Base-by-base conservation (phyloP, 108 stramenopile genomes). In the Skeletonema menzelii region DNA sequence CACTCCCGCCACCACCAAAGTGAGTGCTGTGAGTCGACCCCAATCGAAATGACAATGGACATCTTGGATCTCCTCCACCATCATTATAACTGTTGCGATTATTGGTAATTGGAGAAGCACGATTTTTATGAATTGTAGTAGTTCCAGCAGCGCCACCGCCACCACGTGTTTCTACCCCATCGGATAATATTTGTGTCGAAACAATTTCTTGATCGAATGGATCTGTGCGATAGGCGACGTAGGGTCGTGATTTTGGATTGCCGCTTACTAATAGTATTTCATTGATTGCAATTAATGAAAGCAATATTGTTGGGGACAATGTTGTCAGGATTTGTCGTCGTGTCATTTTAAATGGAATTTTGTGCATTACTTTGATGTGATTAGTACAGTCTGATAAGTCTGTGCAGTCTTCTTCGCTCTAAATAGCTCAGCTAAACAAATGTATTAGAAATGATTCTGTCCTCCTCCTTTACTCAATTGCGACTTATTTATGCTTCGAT, bases 151-250 rank as follows among this genome's bases (percentile, higher is more conserved):
- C n/a, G n/a, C 46, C 53, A 32, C 57, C 27, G 53, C 35, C 32
- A 7, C 69, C 55, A 13, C 73, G 67, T 12, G n/a, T 53, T 55
- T 77, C 82, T 5, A 68, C 30, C 15, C 76, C 77, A 63, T 82
- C 76, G 24, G 62, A 37, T 67, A 82, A 74, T 49, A 78, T 56
- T 32, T 69, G 1, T 13, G 59, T 31, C 8, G 62, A 26, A 0
- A 79, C 56, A 26, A 66, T 77, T 26, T 72, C 69, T 80, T 93
- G 89, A 65, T 93, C 88, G 42, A 78, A 85, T 17, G 90, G 88
- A 37, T 78, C 66, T 4, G 88, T 91, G n/a, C 90, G 88, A 67
- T 85, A 93, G 58, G 88, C 82, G 30, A 93, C 89, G 74, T 89
- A 93, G n/a, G 90, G 87, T 35, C 77, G 72, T 5, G 90, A 91